Base-by-base conservation (phyloP, 176 grass and related monocot species). In the Triticum monococcum region DNA sequence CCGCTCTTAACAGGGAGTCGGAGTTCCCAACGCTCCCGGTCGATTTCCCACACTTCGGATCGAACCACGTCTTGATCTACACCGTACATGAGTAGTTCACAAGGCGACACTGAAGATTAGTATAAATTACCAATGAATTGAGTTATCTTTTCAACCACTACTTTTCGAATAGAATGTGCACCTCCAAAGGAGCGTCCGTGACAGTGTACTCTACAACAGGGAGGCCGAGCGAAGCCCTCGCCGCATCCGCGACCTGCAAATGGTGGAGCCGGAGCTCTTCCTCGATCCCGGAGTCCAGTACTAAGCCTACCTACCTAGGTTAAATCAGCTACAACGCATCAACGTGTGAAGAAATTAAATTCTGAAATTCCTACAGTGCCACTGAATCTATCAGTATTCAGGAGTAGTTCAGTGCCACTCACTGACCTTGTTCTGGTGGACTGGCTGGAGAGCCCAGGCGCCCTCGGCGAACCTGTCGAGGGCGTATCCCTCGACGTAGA, bases 121-220 rank as follows among this genome's bases (percentile, higher is more conserved):
- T 4, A 13, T 0, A 5, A n/a, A 26, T 10, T 65, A n/a, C 6
- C 35, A 6, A 67, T 1, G 4, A 11, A 63, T 4, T 16, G 2
- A 16, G 26, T 26, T 1, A 3, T 87, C 2, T 20, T 82, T 52
- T 70, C 31, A 57, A 30, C 14, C 35, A 31, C 20, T 0, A 37
- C 0, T 13, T 43, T 20, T 2, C 40, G 12, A 79, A 80, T 0
- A 88, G 31, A 77, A 23, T 28, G 33, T 17, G 10, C 38, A 99
- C 94, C 97, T 99, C 86, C 17, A 99, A 45, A 85, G 97, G 94
- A 88, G 92, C 82, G 89, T 99, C 97, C 5, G 97, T 96, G 71
- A 98, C 90, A 45, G 89, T 38, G 80, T 93, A 98, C 67, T 94
- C 97, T 0, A 94, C 81, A 18, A 96, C 72, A 23, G 94, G 94